Conservation (phyloP, 495 filamentous ascomycete genomes). For the Penicillium manginii region DNA sequence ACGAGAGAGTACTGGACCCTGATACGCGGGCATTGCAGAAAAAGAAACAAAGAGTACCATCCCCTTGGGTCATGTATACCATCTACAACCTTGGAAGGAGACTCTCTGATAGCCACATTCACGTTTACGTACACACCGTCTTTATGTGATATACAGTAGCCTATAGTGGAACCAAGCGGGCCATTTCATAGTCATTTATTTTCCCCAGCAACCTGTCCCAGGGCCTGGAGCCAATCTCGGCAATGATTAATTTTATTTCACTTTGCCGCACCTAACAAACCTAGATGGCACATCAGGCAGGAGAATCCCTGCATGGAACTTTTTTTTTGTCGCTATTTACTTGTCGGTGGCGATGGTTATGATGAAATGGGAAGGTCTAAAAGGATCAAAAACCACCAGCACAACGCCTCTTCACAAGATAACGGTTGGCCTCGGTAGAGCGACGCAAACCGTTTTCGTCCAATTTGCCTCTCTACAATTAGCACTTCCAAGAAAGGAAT, state of each 20-base stretch:
- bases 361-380: slow-evolving; percentile 16
- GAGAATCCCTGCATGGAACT: slow-evolving; percentile 10
- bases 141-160: too few relatives aligned
- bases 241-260: not conserved
- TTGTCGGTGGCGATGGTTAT: slow-evolving; percentile 11
- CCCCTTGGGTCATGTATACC: slow-evolving; percentile 8
- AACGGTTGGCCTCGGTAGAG: slow-evolving; percentile 24
- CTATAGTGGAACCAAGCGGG: not conserved
- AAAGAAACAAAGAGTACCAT: slow-evolving; percentile 5
- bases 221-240: not conserved
- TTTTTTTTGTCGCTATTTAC: not conserved
- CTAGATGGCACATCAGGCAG: slow-evolving; percentile 5
- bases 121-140: not conserved
- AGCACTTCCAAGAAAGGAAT: slow-evolving; percentile 2
- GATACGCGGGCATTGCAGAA: slow-evolving; percentile 9
- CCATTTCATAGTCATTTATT: not conserved
- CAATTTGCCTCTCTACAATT: slow-evolving; percentile 8
- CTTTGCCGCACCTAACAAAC: slow-evolving; percentile 11
- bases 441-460: slow-evolving; percentile 3
- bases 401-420: slow-evolving; percentile 19
- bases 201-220: not conserved
- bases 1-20: slow-evolving; percentile 5
- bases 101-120: not conserved
- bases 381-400: not conserved
- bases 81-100: not conserved